phyloP scores from a whole-genome alignment of 2,329 filamentous ascomycete species.

The Talaromyces sp. region DNA sequence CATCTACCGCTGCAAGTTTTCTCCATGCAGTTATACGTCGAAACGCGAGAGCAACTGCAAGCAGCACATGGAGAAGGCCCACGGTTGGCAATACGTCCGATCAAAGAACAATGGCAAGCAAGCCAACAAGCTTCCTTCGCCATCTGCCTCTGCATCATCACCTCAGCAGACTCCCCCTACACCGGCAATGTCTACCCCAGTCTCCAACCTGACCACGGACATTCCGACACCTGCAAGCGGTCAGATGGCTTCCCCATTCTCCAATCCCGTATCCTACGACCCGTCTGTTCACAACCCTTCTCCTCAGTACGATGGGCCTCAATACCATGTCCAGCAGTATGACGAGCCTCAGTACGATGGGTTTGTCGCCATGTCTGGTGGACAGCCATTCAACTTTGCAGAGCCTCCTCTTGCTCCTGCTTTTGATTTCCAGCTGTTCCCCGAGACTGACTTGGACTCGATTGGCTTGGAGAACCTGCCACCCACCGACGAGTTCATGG shows the following conservation, averaged over 20 bases:
- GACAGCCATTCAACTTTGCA: constrained; percentile 6
- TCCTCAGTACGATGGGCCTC: neutral
- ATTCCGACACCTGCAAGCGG: constrained; percentile 7
- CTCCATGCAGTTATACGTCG: constrained; percentile 84
- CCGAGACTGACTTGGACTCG: constrained; percentile 4
- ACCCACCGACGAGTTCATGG: constrained; percentile 3
- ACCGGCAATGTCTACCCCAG: constrained; percentile 11
- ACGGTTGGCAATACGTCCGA: constrained; percentile 83
- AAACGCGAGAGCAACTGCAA: constrained; percentile 97
- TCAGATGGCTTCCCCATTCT: constrained; percentile 9
- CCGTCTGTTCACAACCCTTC: constrained; percentile 3
- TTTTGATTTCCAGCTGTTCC: constrained; percentile 10
- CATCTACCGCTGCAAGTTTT: constrained; percentile 77
- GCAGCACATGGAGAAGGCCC: constrained; percentile 97
- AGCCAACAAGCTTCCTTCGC: constrained; percentile 2
- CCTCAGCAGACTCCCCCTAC: constrained; percentile 6
- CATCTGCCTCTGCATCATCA: constrained; percentile 4
- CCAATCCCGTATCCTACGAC: neutral
- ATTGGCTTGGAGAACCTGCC: constrained; percentile 4
- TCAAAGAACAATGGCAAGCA: constrained; percentile 86
- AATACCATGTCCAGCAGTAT: neutral
- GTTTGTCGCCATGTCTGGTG: constrained; percentile 1
- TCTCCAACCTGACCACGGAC: constrained; percentile 9
- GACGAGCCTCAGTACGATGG: neutral
- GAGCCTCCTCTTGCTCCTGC: constrained; percentile 5